A percentile compares a stretch with the other conserved stretches of the same genome.
phyloP scores from a whole-genome alignment of 2,329 filamentous ascomycete species.

The Conoideocrella luteorostrata region DNA sequence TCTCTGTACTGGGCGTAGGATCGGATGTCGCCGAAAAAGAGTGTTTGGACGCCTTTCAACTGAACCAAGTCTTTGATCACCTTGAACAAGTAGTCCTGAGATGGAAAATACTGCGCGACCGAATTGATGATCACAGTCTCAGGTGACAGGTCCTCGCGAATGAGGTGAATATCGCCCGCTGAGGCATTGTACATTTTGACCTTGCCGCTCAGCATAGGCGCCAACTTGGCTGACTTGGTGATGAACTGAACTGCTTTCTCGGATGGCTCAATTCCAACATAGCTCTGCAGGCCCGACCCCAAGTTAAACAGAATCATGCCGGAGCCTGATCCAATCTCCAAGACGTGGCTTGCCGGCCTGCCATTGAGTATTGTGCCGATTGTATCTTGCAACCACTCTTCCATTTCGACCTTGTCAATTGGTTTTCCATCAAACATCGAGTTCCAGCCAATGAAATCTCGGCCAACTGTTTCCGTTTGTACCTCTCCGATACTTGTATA shows the following conservation, averaged over 20 bases:
- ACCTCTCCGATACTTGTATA: slow-evolving; percentile 6
- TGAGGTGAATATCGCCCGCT: slow-evolving; percentile 11
- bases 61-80: slow-evolving; percentile 10
- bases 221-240: slow-evolving; percentile 8
- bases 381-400: slow-evolving; percentile 26
- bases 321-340: slow-evolving; percentile 23
- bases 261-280: slow-evolving; percentile 23
- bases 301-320: slow-evolving; percentile 28
- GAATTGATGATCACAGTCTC: slow-evolving; percentile 21
- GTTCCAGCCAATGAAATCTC: slow-evolving; percentile 25
- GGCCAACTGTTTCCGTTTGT: slow-evolving; percentile 8
- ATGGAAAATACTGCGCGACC: slow-evolving; percentile 22
- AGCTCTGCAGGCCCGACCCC: slow-evolving; percentile 13
- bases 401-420: slow-evolving; percentile 22
- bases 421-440: slow-evolving; percentile 24
- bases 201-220: slow-evolving; percentile 11
- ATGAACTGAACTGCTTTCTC: slow-evolving; percentile 16
- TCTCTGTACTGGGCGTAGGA: slow-evolving; percentile 12
- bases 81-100: slow-evolving; percentile 15
- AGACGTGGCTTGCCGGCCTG: slow-evolving; percentile 9
- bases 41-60: background rate
- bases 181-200: slow-evolving; percentile 14
- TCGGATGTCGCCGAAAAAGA: slow-evolving; percentile 18
- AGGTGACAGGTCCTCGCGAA: slow-evolving; percentile 3
- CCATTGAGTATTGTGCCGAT: slow-evolving; percentile 15